Conservation (phyloP, 495 filamentous ascomycete genomes). For the Aspergillus leporis region DNA sequence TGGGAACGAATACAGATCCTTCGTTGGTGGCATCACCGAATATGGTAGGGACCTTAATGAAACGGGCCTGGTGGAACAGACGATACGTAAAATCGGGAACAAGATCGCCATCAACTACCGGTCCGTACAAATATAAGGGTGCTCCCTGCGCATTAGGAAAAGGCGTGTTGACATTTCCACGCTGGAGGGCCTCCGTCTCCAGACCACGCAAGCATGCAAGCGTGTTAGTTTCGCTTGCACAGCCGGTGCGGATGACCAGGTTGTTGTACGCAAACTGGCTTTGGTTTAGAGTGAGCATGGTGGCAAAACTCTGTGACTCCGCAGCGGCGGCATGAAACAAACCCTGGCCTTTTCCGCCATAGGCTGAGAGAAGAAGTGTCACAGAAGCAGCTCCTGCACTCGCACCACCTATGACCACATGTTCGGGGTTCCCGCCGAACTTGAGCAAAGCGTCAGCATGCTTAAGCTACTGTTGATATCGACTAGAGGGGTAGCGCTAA, state of each 20-base stretch:
- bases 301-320: constrained; percentile 66
- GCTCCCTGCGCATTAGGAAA: constrained; percentile 49
- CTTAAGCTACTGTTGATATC: neutral
- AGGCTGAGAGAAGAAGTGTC: constrained; percentile 65
- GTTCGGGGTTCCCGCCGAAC: constrained; percentile 73
- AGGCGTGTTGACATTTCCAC: constrained; percentile 52
- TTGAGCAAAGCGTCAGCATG: constrained; percentile 19
- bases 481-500: constrained; percentile 22
- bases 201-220: constrained; percentile 59
- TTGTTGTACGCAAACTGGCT: constrained; percentile 67
- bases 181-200: constrained; percentile 49
- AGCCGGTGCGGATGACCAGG: constrained; percentile 58
- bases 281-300: constrained; percentile 57
- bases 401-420: constrained; percentile 71
- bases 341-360: constrained; percentile 52
- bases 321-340: constrained; percentile 65
- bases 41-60: constrained; percentile 68
- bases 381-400: constrained; percentile 71
- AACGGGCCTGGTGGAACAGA: constrained; percentile 57
- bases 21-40: constrained; percentile 73
- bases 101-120: constrained; percentile 59
- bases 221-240: constrained; percentile 44
- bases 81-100: constrained; percentile 59
- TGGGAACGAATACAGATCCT: constrained; percentile 64
- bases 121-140: constrained; percentile 61